phyloP scores from a whole-genome alignment of 208 protist genomes.

The Trypanosoma congolense region DNA sequence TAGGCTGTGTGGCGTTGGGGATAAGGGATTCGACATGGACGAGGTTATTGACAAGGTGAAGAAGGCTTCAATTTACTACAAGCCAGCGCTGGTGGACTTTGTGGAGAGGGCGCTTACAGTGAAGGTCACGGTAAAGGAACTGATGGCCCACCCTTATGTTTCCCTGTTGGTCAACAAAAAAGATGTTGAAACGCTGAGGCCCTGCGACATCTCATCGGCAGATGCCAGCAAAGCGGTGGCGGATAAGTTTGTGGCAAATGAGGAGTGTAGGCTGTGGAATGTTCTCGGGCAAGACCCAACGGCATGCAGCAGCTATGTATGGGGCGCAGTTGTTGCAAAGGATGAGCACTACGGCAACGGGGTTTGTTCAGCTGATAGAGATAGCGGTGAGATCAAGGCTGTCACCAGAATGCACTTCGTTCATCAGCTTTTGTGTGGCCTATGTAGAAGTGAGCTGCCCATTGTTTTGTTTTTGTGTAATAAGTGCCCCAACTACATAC shows the following conservation, averaged over 20 bases:
- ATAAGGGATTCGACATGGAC: slow-evolving; percentile 20
- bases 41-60: slow-evolving; percentile 28
- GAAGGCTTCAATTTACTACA: slow-evolving; percentile 14
- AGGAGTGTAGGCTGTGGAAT: slow-evolving; percentile 49
- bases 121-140: slow-evolving; percentile 23
- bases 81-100: slow-evolving; percentile 41
- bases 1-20: slow-evolving; percentile 8
- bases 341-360: slow-evolving; percentile 10
- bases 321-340: neutral
- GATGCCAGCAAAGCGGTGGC: slow-evolving; percentile 43
- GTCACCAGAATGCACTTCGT: slow-evolving; percentile 3
- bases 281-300: slow-evolving; percentile 53
- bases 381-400: neutral
- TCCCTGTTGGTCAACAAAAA: slow-evolving; percentile 2
- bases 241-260: slow-evolving; percentile 32
- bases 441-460: slow-evolving; percentile 51
- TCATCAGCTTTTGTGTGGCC: slow-evolving; percentile 45
- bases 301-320: slow-evolving; percentile 18
- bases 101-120: slow-evolving; percentile 39
- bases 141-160: slow-evolving; percentile 60
- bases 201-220: slow-evolving; percentile 30
- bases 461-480: slow-evolving; percentile 60
- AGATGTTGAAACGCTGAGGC: slow-evolving; percentile 14
- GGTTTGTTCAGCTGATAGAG: neutral
- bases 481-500: slow-evolving; percentile 42